These are phyloP conservation scores for Lactarius evosmus DNA, from an alignment of 768 basidiomycete genomes.

Conservation along the genomic window DNA sequence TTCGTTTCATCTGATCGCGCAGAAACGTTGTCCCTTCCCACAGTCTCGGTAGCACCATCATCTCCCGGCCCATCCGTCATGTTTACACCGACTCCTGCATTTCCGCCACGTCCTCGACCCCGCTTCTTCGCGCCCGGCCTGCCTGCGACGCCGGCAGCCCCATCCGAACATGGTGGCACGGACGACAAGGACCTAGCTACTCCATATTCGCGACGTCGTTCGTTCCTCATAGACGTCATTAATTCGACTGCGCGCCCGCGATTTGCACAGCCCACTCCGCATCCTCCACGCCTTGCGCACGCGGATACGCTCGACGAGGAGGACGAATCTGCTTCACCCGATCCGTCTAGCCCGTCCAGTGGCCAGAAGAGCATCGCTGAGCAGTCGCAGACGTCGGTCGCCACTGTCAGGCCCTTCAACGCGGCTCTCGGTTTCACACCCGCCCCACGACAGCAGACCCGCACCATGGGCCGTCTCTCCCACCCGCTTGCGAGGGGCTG, in stretches of 20 bases:
- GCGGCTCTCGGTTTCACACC: conserved; percentile 66
- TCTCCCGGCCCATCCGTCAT: conserved; percentile 55
- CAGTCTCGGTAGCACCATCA: conserved; percentile 44
- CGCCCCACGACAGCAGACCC: conserved; percentile 46
- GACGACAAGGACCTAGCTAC: conserved; percentile 49
- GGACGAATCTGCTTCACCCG: conserved; percentile 21
- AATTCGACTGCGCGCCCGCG: conserved; percentile 78
- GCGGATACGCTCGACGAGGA: conserved; percentile 2
- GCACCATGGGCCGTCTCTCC: conserved; percentile 44
- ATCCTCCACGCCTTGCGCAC: conserved; percentile 40
- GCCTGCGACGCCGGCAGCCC: conserved; percentile 20
- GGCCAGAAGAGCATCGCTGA: conserved; percentile 37
- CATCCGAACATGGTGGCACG: conserved; percentile 25
- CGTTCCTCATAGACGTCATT: conserved; percentile 80
- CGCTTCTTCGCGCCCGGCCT: conserved; percentile 46
- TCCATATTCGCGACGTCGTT: conserved; percentile 68
- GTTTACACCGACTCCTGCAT: conserved; percentile 69
- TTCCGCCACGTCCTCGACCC: conserved; percentile 57
- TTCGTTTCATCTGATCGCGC: conserved; percentile 3
- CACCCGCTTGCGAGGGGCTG: conserved; percentile 64
- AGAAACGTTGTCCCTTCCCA: conserved; percentile 35
- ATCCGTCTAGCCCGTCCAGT: conserved; percentile 32
- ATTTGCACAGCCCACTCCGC: conserved; percentile 61
- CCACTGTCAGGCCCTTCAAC: conserved; percentile 39
- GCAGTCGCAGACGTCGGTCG: conserved; percentile 33